A percentile compares a stretch with the other conserved stretches of the same genome.
Evolutionary conservation across 495 filamentous ascomycete genomes (phyloP).

Genomic region (Tetracladium marchalianum): DNA sequence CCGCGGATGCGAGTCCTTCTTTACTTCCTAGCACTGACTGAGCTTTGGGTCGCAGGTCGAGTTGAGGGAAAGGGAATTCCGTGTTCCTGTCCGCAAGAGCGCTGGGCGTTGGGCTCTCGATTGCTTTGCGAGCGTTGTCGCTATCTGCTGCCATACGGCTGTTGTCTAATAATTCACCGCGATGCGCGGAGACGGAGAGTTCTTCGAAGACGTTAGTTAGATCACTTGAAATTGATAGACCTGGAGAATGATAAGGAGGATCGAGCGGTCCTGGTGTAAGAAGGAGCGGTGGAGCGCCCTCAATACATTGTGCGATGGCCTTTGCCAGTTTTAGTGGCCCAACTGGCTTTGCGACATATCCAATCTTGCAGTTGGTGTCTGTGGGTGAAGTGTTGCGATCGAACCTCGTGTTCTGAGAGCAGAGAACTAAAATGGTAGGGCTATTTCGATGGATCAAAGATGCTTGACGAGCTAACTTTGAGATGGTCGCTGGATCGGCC

Average conservation of each 20-base stretch:
- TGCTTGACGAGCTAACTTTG: background rate
- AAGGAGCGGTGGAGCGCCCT: background rate
- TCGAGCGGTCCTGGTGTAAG: constrained; percentile 3
- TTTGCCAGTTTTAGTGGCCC: constrained; percentile 18
- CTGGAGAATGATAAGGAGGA: background rate
- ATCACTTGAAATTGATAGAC: constrained; percentile 4
- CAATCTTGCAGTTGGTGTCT: constrained; percentile 4
- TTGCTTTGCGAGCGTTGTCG: constrained; percentile 18
- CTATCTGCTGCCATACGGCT: constrained; percentile 19
- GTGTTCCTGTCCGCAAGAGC: constrained; percentile 8
- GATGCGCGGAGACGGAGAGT: constrained; percentile 6
- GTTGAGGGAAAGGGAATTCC: constrained; percentile 17
- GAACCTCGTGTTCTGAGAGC: constrained; percentile 14
- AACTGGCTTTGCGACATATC: constrained; percentile 17
- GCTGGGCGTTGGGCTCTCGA: constrained; percentile 17
- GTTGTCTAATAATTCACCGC: constrained; percentile 18
- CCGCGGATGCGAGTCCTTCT: no score
- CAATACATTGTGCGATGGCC: constrained; percentile 14
- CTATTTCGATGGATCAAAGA: background rate
- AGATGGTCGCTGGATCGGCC: constrained; percentile 1
- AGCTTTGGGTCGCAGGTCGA: background rate
- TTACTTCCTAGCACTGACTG: no score
- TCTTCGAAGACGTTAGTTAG: constrained; percentile 17
- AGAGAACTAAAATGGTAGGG: constrained; percentile 14
- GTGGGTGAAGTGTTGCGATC: background rate